Evolutionary conservation across 345 rosid genomes (phyloP).

Genomic region (Anastatica hierochuntica): DNA sequence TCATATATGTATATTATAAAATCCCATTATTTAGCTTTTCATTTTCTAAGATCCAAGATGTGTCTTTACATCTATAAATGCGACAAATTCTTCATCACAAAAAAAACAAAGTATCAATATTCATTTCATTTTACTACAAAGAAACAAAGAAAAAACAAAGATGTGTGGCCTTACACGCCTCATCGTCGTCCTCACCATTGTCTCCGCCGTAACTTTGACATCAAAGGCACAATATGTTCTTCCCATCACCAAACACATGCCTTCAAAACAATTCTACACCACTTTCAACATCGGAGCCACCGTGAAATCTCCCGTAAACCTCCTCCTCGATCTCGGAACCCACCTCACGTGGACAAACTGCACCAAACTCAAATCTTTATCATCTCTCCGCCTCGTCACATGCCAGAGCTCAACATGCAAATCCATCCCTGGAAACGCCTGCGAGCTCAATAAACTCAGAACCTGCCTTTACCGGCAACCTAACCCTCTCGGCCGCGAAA

Average conservation of each 20-base stretch:
- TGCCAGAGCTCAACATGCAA: constrained; percentile 16
- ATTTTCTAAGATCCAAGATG: no score
- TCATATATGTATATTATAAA: no score
- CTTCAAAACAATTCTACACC: constrained; percentile 35
- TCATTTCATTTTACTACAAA: no score
- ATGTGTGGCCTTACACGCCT: no score
- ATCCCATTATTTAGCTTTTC: no score
- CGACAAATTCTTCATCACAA: no score
- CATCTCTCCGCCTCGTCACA: constrained; percentile 5
- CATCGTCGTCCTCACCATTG: neutral
- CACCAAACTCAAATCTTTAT: constrained; percentile 11
- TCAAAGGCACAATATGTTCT: constrained; percentile 10
- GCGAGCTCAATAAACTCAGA: neutral
- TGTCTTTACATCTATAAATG: no score
- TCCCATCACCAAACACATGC: constrained; percentile 33
- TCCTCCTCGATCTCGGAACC: constrained; percentile 20
- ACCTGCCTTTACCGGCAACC: constrained; percentile 3
- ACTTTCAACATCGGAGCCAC: constrained; percentile 25
- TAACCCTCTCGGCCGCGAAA: neutral
- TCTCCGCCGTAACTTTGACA: neutral
- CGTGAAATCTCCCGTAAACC: constrained; percentile 7
- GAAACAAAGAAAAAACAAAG: no score
- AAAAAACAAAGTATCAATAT: no score
- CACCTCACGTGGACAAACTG: constrained; percentile 18
- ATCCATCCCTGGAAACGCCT: constrained; percentile 3